These are phyloP conservation scores for Inonotus hispidus DNA, from an alignment of 1,284 basidiomycete species.

Conservation along the genomic window DNA sequence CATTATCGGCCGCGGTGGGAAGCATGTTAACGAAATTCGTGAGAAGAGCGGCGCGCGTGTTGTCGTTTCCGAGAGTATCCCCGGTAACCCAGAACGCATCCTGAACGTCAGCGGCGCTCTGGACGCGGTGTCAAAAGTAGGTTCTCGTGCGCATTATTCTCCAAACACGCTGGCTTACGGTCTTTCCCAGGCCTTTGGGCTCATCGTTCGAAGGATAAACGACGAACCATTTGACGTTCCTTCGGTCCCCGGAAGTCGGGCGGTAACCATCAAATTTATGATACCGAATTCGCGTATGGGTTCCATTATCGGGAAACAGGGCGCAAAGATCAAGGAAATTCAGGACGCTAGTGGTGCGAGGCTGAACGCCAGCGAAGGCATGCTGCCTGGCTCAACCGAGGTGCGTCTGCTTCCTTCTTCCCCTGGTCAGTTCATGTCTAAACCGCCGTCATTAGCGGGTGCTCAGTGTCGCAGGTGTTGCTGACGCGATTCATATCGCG, in stretches of 20 bases:
- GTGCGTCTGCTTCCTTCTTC: constrained; percentile 34
- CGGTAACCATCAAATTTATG: constrained; percentile 99
- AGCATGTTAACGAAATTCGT: constrained; percentile 97
- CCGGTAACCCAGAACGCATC: constrained; percentile 97
- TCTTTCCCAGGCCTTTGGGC: constrained; percentile 81
- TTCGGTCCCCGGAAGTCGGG: constrained; percentile 94
- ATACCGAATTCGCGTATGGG: constrained; percentile 99
- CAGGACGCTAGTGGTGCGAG: constrained; percentile 97
- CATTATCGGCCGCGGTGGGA: constrained; percentile 96
- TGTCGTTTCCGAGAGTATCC: constrained; percentile 94
- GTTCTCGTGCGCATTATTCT: constrained; percentile 23
- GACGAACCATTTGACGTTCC: constrained; percentile 98
- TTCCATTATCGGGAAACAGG: constrained; percentile 96
- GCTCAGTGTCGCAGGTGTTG: constrained; percentile 95
- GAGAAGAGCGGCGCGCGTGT: constrained; percentile 96
- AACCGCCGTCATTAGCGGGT: constrained; percentile 60
- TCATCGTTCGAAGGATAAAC: constrained; percentile 98
- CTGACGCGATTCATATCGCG: constrained; percentile 99
- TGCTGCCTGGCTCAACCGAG: constrained; percentile 99
- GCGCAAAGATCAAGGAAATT: constrained; percentile 99
- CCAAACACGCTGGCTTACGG: constrained; percentile 16
- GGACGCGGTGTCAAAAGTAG: constrained; percentile 95
- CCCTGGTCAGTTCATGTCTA: constrained; percentile 18
- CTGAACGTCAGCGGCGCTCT: constrained; percentile 96
- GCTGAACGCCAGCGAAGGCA: constrained; percentile 94